A percentile compares a stretch with the other conserved stretches of the same genome.
Conservation (phyloP, 2,329 filamentous ascomycete species). For the Chaetomium strumarium region DNA sequence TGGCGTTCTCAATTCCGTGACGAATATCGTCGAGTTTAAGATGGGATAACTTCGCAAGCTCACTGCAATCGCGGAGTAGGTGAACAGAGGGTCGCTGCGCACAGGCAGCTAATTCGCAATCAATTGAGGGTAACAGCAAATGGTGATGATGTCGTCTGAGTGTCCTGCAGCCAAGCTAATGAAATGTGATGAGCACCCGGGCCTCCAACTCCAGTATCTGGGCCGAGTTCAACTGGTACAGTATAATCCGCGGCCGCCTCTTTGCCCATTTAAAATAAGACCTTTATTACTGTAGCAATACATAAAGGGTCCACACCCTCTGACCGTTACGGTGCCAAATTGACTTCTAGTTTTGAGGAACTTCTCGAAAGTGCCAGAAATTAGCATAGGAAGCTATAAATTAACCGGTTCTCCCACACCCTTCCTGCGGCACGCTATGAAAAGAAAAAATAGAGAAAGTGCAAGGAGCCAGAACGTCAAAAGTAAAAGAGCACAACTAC, state of each 20-base stretch:
- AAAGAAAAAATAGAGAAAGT: neutral
- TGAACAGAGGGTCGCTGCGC: neutral
- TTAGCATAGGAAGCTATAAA: neutral
- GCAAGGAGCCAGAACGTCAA: neutral
- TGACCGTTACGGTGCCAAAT: neutral
- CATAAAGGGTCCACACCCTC: neutral
- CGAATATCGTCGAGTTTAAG: too few relatives aligned
- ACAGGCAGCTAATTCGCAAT: neutral
- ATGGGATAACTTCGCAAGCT: too few relatives aligned
- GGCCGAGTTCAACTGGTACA: neutral
- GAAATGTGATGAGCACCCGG: neutral
- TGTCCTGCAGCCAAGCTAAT: neutral
- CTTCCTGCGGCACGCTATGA: constrained; percentile 4
- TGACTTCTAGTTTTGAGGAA: neutral
- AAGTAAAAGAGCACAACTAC: neutral
- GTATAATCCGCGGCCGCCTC: neutral
- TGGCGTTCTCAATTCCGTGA: too few relatives aligned
- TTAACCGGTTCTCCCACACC: neutral
- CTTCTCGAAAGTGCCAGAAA: neutral
- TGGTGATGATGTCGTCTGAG: neutral
- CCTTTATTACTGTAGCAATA: neutral
- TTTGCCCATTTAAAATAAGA: neutral
- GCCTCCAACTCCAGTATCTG: neutral
- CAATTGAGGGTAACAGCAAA: neutral
- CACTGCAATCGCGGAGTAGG: neutral